Conservation (phyloP, 1,139 yeast species). For the Taiozyma sp. region DNA sequence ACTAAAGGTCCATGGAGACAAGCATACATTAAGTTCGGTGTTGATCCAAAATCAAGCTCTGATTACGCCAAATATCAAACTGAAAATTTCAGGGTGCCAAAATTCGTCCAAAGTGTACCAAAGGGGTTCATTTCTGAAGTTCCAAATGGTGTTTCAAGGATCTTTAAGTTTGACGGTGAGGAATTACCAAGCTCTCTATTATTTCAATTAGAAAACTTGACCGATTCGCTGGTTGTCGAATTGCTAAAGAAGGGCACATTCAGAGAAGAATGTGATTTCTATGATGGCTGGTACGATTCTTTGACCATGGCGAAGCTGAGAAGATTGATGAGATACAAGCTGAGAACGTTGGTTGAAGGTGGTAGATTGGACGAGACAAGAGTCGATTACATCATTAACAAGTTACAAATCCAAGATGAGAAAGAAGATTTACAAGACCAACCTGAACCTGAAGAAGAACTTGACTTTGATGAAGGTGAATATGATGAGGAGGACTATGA, state of each 20-base stretch:
- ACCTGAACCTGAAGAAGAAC: constrained; percentile 20
- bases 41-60: constrained; percentile 60
- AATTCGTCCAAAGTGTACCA: constrained; percentile 29
- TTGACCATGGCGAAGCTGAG: constrained; percentile 61
- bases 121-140: constrained; percentile 27
- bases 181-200: constrained; percentile 63
- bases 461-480: constrained; percentile 19
- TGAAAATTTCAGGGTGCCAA: constrained; percentile 66
- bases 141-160: constrained; percentile 29
- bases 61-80: constrained; percentile 69
- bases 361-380: constrained; percentile 29
- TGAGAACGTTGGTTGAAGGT: constrained; percentile 47
- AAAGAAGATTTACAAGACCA: constrained; percentile 14
- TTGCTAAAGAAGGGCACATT: constrained; percentile 38
- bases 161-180: constrained; percentile 68
- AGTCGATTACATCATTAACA: constrained; percentile 25
- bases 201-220: constrained; percentile 77
- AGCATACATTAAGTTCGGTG: constrained; percentile 73
- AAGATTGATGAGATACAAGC: constrained; percentile 65
- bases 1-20: constrained; percentile 96
- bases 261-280: constrained; percentile 39
- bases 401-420: constrained; percentile 17
- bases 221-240: constrained; percentile 55
- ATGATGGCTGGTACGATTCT: constrained; percentile 73
- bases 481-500: constrained; percentile 18